These are phyloP conservation scores for Mikania micrantha DNA, from an alignment of 129 eudicot species.

Conservation along the genomic window DNA sequence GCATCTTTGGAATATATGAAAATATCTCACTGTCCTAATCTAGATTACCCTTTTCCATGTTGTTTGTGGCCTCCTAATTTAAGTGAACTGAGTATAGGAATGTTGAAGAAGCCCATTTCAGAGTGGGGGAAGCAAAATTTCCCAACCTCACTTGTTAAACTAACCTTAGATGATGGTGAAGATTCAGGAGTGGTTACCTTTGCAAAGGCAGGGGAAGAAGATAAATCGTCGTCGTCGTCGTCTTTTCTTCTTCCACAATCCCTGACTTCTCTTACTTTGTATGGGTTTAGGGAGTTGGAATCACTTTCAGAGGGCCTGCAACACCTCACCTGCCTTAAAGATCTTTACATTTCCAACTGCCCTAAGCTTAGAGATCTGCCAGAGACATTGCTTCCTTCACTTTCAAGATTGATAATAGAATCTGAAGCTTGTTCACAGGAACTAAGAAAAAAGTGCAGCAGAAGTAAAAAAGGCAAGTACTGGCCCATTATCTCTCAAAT, in stretches of 20 bases:
- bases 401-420: not conserved
- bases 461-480: constrained; percentile 6
- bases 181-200: constrained; percentile 13
- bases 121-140: constrained; percentile 16
- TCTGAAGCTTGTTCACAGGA: not conserved
- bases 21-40: not conserved
- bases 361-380: constrained; percentile 19
- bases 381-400: constrained; percentile 9
- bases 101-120: constrained; percentile 1
- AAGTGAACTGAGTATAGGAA: not conserved
- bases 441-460: not conserved
- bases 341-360: not conserved
- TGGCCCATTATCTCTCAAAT: constrained; percentile 16
- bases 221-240: not conserved
- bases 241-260: constrained; percentile 18
- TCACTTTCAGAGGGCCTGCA: constrained; percentile 11
- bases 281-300: not conserved
- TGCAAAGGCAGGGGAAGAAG: not conserved
- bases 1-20: not conserved
- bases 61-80: constrained; percentile 21
- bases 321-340: constrained; percentile 13
- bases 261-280: not conserved
- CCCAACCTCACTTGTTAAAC: not conserved
- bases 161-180: not conserved
- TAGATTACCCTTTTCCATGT: constrained; percentile 11